Percentiles rank a stretch among this genome's conserved stretches.
phyloP scores from a whole-genome alignment of 352 stramenopile genomes.

The Stramenopiles sp. region DNA sequence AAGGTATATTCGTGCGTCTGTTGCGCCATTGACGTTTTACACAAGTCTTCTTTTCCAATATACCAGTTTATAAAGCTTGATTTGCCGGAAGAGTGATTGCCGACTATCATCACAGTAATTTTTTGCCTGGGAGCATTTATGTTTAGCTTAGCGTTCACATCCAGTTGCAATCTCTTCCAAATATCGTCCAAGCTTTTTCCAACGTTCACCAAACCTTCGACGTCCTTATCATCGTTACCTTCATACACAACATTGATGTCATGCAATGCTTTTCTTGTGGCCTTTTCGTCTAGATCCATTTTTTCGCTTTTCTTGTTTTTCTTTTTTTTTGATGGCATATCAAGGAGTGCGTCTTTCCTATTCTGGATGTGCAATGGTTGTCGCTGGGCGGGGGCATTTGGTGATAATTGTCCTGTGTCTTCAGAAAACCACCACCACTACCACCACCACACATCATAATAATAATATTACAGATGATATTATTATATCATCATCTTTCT shows the following conservation, averaged over 20 bases:
- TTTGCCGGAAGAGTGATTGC: constrained; percentile 47
- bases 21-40: not conserved
- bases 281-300: not conserved
- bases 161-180: not conserved
- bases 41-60: constrained; percentile 12
- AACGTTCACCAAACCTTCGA: not conserved
- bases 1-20: constrained; percentile 45
- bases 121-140: constrained; percentile 38
- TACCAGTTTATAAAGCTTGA: constrained; percentile 52
- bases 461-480: too few species aligned
- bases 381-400: too few species aligned
- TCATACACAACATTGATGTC: not conserved
- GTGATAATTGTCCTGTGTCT: too few species aligned
- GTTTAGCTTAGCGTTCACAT: constrained; percentile 15
- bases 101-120: constrained; percentile 42
- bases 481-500: too few species aligned
- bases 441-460: too few species aligned
- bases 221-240: not conserved
- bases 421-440: too few species aligned
- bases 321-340: not conserved
- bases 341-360: too few species aligned
- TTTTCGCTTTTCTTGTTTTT: not conserved
- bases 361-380: too few species aligned
- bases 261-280: not conserved
- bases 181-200: not conserved